phyloP scores from a whole-genome alignment of 352 stramenopile species.

The Globisporangium nagaii region DNA sequence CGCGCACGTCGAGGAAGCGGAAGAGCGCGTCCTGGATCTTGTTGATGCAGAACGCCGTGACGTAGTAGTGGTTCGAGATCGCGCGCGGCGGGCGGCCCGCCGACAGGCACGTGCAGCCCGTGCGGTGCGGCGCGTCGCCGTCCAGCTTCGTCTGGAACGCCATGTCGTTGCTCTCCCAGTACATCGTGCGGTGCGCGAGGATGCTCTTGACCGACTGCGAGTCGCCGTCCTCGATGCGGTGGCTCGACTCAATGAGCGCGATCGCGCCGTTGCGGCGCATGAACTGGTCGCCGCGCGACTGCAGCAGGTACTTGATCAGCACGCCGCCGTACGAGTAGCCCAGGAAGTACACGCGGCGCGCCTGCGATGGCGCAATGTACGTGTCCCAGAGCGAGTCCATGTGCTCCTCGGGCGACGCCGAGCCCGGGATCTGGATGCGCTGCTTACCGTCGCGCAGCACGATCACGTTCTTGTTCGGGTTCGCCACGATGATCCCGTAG shows the following conservation, averaged over 20 bases:
- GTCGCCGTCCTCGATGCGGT: slow-evolving; percentile 83
- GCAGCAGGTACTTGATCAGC: slow-evolving; percentile 85
- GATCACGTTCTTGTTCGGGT: slow-evolving; percentile 89
- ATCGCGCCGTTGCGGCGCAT: slow-evolving; percentile 84
- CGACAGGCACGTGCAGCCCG: slow-evolving; percentile 77
- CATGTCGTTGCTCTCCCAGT: slow-evolving; percentile 85
- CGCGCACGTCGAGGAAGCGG: slow-evolving; percentile 72
- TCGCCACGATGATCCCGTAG: slow-evolving; percentile 85
- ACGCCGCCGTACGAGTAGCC: slow-evolving; percentile 87
- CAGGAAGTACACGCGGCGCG: slow-evolving; percentile 77
- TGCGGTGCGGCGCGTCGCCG: slow-evolving; percentile 76
- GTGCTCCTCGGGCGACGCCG: slow-evolving; percentile 80
- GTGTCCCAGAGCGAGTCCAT: slow-evolving; percentile 87
- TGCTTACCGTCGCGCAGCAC: slow-evolving; percentile 77
- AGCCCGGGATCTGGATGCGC: slow-evolving; percentile 77
- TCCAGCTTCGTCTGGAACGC: slow-evolving; percentile 73
- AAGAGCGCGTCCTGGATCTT: slow-evolving; percentile 85
- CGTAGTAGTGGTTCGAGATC: slow-evolving; percentile 85
- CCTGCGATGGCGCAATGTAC: slow-evolving; percentile 56
- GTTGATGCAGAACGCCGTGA: slow-evolving; percentile 85
- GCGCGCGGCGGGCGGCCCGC: slow-evolving; percentile 57
- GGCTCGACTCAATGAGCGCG: slow-evolving; percentile 82
- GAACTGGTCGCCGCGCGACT: slow-evolving; percentile 80
- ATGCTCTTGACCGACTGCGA: slow-evolving; percentile 85
- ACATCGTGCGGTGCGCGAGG: slow-evolving; percentile 84